A percentile compares a stretch with the other conserved stretches of the same genome.
These are phyloP conservation scores for Hypsizygus ulmarius DNA, from an alignment of 1,284 basidiomycete species.

Conservation along the genomic window DNA sequence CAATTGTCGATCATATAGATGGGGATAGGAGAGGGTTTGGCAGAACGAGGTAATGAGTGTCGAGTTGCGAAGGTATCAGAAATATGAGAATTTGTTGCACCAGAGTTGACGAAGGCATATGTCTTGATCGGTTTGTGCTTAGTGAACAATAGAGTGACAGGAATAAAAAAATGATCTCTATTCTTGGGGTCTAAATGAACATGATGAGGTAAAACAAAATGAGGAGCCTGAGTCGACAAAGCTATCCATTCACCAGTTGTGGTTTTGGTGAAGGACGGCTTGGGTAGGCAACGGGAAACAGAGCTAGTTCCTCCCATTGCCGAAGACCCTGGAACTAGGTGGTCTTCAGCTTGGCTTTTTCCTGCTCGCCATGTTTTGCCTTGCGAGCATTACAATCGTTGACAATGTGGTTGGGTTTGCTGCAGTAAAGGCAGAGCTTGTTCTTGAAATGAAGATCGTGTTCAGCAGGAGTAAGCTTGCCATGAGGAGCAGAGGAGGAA, in stretches of 20 bases:
- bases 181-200: constrained; percentile 13
- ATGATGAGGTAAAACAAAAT: constrained; percentile 15
- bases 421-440: constrained; percentile 14
- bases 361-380: not conserved
- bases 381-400: not conserved
- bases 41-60: constrained; percentile 25
- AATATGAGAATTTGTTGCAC: constrained; percentile 31
- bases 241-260: constrained; percentile 16
- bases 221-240: constrained; percentile 11
- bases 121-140: constrained; percentile 21
- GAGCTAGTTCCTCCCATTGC: constrained; percentile 21
- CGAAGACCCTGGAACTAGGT: constrained; percentile 3
- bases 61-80: constrained; percentile 25
- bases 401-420: not conserved
- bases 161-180: constrained; percentile 29
- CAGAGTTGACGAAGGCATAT: constrained; percentile 22
- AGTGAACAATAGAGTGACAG: constrained; percentile 18
- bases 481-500: not conserved
- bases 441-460: constrained; percentile 18
- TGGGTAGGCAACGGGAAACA: constrained; percentile 5
- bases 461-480: constrained; percentile 26
- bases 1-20: constrained; percentile 33
- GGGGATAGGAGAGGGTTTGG: constrained; percentile 23
- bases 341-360: constrained; percentile 24
- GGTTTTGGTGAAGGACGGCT: not conserved